These are phyloP conservation scores for Solanum verrucosum DNA, from an alignment of 257 asterid species.

Conservation along the genomic window DNA sequence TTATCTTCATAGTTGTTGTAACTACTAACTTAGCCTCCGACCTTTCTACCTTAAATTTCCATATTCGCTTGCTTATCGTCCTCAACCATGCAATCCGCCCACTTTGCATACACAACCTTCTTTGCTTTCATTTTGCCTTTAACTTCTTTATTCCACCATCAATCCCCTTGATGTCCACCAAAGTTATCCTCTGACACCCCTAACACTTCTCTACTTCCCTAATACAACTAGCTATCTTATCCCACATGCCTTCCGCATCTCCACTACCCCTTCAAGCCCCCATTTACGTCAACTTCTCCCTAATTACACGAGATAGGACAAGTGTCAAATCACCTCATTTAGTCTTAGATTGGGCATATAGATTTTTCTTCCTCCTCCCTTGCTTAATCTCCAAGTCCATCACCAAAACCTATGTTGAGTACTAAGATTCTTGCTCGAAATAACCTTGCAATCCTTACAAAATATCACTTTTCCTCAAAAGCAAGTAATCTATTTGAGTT, in stretches of 20 bases:
- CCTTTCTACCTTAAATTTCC: too few relatives aligned
- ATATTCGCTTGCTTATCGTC: background rate
- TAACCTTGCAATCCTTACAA: too few relatives aligned
- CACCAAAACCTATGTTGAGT: background rate
- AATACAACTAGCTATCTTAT: background rate
- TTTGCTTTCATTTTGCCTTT: background rate
- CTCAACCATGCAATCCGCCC: background rate
- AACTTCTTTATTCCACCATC: background rate
- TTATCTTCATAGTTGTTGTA: too few relatives aligned
- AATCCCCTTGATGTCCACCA: background rate
- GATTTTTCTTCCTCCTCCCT: background rate
- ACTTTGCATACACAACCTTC: background rate
- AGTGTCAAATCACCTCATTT: background rate
- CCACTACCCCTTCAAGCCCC: background rate
- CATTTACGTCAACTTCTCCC: background rate
- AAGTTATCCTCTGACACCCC: background rate
- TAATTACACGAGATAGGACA: background rate
- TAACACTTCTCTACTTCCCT: background rate
- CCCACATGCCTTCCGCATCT: background rate
- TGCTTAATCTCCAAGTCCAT: too few relatives aligned
- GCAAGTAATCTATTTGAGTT: too few relatives aligned
- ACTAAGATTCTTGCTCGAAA: background rate
- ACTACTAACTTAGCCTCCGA: background rate
- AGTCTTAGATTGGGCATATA: background rate
- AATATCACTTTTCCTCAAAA: too few relatives aligned